Base-by-base conservation (phyloP, 345 rosid species). In the Bruguiera parviflora region DNA sequence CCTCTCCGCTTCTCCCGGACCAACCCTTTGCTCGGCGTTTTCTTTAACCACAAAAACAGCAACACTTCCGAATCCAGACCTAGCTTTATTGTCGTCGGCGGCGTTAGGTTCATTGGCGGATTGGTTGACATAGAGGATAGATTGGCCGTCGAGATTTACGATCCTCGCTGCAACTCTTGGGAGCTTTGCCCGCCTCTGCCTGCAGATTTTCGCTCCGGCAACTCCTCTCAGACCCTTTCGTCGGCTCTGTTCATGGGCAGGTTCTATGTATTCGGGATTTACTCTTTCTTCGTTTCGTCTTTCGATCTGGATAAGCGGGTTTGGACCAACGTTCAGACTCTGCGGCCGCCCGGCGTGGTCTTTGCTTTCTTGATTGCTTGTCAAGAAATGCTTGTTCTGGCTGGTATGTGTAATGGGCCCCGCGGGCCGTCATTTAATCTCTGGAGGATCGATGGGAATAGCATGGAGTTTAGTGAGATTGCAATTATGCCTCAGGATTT, bases 121-220 rank as follows among this genome's bases (percentile, higher is more conserved):
- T 74, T 92, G 55, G 96, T 92, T 37, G 92, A 92, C 67, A 88
- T 90, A 33, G 96, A 87, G 68, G 98, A 92, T 29, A 69, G 87
- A 0, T 31, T 84, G 67, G 86, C 90, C 22, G 96, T 90, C 22
- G 96, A 92, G 64, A 78, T 92, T 28, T 90, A 88, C 28, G 82
- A 92, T 49, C 87, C 93, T 0, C 24, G 35, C 52, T 77, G 33
- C 8, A 89, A 86, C 64, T 83, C 85, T 9, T 92, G 96, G 98
- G 84, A 87, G 58, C 75, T 87, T 3, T 81, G 87, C 67, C 83
- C 91, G 0, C 93, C 98, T 66, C 82, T 90, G 21, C 96, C 98
- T 5, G 82, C 86, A 1, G 92, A 84, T 69, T 92, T 90, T 75
- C 72, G 77, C 62, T 86, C 88, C 0, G 89, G 87, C 15, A 74